Evolutionary conservation across 371 early-diverging fungal genomes (phyloP), one percentile per base, ranked within the genome.

Genomic region (Mortierella sp.): DNA sequence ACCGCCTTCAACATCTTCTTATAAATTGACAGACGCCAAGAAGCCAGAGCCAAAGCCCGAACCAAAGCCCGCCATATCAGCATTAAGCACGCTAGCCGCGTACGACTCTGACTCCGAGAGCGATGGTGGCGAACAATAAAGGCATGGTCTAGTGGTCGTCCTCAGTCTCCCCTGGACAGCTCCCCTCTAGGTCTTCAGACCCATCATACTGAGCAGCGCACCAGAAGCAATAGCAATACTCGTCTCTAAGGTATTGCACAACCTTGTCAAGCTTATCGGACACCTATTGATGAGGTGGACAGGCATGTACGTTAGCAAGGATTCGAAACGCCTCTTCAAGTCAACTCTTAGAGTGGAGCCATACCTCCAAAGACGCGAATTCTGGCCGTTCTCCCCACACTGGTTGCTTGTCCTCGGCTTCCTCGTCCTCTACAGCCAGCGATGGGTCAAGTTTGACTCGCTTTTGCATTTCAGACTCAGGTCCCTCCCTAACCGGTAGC

Each of bases 151-250:
- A 74, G 61, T 89, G 91, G 31, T 87, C 88, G 9, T 89, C 89
- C 68, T 86, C 85, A 0, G 70, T 69, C 18, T 72, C 64, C 0
- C 91, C 91, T 9, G 91, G 90, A 57, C 91, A 91, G 38, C 81
- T 79, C 19, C 72, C 70, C 7, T 54, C 54, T 13, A 91, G 53
- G 61, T 90, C 91, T 7, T 81, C 66, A 45, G 60, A 56, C 18
- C 83, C 80, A 24, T 80, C 60, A 54, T 85, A 91, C 46, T 80
- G 80, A 1, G 80, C 82, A 31, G 85, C 81, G 67, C 91, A 91
- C 89, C 89, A 91, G 45, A 90, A 83, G 59, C 91, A 91, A 57
- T 91, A 91, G 21, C 23, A 38, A 67, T 90, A 80, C 14, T 82
- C 62, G 6, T 48, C 52, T 10, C 90, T 82, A 43, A 91, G 70